A percentile compares a stretch with the other conserved stretches of the same genome.
Evolutionary conservation across 495 filamentous ascomycete genomes (phyloP).

Genomic region (Penicillium soppii): DNA sequence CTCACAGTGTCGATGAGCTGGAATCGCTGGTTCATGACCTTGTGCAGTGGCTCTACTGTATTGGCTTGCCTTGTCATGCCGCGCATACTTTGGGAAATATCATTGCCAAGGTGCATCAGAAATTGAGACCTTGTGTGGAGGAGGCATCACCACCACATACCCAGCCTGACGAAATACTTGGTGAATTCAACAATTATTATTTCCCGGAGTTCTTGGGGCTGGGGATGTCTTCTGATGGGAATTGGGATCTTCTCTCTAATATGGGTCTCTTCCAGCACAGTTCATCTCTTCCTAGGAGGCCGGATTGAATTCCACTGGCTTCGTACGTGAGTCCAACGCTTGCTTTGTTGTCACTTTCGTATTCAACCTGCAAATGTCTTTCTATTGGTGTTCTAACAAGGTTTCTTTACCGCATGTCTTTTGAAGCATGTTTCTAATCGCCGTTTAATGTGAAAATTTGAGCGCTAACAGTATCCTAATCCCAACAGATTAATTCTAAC

Average conservation of each 20-base stretch:
- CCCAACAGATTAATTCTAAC: no score
- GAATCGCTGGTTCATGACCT: conserved; percentile 33
- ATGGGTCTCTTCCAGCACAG: conserved; percentile 24
- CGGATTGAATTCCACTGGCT: not conserved
- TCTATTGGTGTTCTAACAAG: no score
- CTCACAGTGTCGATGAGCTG: conserved; percentile 29
- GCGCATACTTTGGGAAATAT: conserved; percentile 45
- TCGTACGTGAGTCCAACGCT: no score
- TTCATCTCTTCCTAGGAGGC: not conserved
- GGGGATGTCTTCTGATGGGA: conserved; percentile 22
- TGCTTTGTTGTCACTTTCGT: no score
- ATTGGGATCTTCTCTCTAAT: conserved; percentile 27
- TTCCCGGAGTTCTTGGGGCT: conserved; percentile 33
- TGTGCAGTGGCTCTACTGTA: conserved; percentile 42
- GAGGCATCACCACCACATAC: not conserved
- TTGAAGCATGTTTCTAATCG: no score
- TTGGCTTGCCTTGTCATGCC: conserved; percentile 45
- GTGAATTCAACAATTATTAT: conserved; percentile 26
- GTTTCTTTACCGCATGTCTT: no score
- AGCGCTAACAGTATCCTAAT: no score
- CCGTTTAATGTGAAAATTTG: no score
- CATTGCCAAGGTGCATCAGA: conserved; percentile 27
- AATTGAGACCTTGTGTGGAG: conserved; percentile 17
- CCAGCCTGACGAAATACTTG: conserved; percentile 10
- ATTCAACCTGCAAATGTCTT: no score